Evolutionary conservation across 768 basidiomycete genomes (phyloP).

Genomic region (Amanita thiersii): DNA sequence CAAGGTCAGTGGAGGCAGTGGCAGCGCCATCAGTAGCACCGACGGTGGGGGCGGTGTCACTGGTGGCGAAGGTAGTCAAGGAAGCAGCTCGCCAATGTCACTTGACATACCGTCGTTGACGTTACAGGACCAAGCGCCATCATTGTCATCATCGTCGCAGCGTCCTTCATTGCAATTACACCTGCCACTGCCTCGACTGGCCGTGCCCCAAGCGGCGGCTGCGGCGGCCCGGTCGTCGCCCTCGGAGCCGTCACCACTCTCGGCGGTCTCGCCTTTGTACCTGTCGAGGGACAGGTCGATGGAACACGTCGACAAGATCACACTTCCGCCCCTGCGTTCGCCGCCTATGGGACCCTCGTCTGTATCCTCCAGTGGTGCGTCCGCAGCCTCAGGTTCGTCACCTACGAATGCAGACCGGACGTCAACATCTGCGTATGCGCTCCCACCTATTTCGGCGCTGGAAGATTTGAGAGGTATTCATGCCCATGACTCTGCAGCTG

Average conservation of each 20-base stretch:
- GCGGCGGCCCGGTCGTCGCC: no score
- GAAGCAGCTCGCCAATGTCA: conserved; percentile 4
- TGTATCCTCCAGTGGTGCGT: conserved; percentile 15
- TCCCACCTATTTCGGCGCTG: conserved; percentile 64
- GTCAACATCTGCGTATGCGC: conserved; percentile 33
- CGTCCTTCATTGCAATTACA: conserved; percentile 9
- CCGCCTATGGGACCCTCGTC: no score
- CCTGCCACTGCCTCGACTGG: conserved; percentile 5
- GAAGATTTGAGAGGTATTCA: conserved; percentile 50
- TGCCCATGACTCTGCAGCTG: conserved; percentile 53
- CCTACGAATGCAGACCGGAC: neutral
- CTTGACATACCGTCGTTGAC: conserved; percentile 18
- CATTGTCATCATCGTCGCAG: conserved; percentile 7
- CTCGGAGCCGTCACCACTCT: conserved; percentile 7
- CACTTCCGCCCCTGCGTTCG: conserved; percentile 31
- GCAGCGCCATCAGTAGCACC: conserved; percentile 1
- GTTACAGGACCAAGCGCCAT: conserved; percentile 4
- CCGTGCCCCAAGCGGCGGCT: neutral
- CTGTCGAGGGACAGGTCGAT: conserved; percentile 3
- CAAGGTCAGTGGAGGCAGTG: conserved; percentile 1
- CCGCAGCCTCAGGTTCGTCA: conserved; percentile 8
- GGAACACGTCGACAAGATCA: conserved; percentile 16
- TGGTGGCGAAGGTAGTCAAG: conserved; percentile 1
- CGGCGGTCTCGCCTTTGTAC: conserved; percentile 6
- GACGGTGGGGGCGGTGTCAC: conserved; percentile 3